Evolutionary conservation across 2,329 filamentous ascomycete species (phyloP).

Genomic region (Penicillium paneum): DNA sequence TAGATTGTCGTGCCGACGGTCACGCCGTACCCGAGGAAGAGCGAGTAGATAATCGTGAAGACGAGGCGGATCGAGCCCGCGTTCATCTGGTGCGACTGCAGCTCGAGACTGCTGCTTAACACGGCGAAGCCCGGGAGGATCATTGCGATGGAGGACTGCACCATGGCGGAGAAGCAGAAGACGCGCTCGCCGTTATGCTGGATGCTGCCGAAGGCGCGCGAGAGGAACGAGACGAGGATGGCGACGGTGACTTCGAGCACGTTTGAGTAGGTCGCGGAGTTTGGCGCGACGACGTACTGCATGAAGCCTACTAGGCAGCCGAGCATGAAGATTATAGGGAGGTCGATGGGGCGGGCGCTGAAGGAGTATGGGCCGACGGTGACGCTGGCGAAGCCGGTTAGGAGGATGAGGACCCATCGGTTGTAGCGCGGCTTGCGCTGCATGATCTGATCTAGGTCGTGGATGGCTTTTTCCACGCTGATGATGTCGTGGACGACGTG

Average conservation of each 20-base stretch:
- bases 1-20: slow-evolving; percentile 63
- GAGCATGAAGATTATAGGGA: slow-evolving; percentile 57
- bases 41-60: slow-evolving; percentile 63
- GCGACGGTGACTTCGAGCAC: slow-evolving; percentile 48
- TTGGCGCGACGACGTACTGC: slow-evolving; percentile 69
- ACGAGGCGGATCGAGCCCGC: slow-evolving; percentile 54
- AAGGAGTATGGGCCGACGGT: slow-evolving; percentile 77
- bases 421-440: slow-evolving; percentile 54
- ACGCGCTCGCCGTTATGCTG: slow-evolving; percentile 36
- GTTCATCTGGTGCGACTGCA: slow-evolving; percentile 65
- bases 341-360: slow-evolving; percentile 62
- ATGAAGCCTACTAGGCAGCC: slow-evolving; percentile 70
- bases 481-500: slow-evolving; percentile 44
- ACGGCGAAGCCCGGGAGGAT: slow-evolving; percentile 67
- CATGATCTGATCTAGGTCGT: slow-evolving; percentile 51
- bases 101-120: slow-evolving; percentile 57
- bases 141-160: slow-evolving; percentile 57
- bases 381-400: slow-evolving; percentile 72
- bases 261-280: slow-evolving; percentile 60
- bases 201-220: slow-evolving; percentile 65
- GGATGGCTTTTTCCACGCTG: slow-evolving; percentile 39
- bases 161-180: slow-evolving; percentile 61
- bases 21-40: slow-evolving; percentile 68
- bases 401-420: slow-evolving; percentile 53
- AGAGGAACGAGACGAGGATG: slow-evolving; percentile 63